Evolutionary conservation across 1,139 yeast species (phyloP).

Genomic region (Kodamaea sp.): DNA sequence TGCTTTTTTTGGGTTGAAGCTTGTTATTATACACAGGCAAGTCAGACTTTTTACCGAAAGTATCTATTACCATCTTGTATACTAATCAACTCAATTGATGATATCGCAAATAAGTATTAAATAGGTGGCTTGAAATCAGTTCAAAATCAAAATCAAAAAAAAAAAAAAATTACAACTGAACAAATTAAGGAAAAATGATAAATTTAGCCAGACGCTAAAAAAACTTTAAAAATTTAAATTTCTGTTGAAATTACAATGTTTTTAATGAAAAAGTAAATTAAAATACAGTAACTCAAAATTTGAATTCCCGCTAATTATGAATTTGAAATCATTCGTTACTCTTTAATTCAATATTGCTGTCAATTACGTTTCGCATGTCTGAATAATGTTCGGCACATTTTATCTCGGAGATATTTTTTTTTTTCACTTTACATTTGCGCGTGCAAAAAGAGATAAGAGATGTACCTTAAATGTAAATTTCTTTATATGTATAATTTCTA

Average conservation of each 20-base stretch:
- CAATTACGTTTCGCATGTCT: too few relatives aligned
- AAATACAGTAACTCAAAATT: neutral
- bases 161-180: neutral
- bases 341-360: too few relatives aligned
- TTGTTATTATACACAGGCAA: constrained; percentile 41
- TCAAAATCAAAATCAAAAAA: neutral
- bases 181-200: constrained; percentile 1
- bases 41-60: constrained; percentile 41
- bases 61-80: constrained; percentile 25
- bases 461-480: too few relatives aligned
- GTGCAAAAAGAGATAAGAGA: too few relatives aligned
- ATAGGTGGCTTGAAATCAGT: neutral
- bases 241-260: too few relatives aligned
- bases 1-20: constrained; percentile 13
- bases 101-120: constrained; percentile 2
- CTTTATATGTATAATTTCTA: too few relatives aligned
- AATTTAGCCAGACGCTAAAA: neutral
- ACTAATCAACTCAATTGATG: constrained; percentile 2
- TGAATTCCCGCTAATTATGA: neutral
- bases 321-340: too few relatives aligned
- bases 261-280: too few relatives aligned
- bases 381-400: too few relatives aligned
- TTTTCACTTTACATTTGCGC: too few relatives aligned
- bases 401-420: too few relatives aligned
- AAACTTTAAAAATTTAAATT: too few relatives aligned